Base-by-base conservation (phyloP, 2,329 filamentous ascomycete species). In the Alternaria longipes region DNA sequence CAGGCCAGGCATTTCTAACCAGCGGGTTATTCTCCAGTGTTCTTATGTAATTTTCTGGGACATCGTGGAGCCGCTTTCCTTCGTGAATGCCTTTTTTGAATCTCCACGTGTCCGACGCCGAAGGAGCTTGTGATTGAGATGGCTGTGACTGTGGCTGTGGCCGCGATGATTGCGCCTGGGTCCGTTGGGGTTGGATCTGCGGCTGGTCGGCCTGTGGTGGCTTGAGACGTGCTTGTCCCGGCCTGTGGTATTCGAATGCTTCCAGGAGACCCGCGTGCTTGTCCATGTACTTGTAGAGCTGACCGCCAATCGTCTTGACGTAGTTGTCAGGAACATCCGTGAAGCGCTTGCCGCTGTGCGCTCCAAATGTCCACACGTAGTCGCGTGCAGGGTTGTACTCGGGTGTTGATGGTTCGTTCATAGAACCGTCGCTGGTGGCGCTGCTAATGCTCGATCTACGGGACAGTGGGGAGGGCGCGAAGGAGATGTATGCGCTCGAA, bases 191-290 rank as follows among this genome's bases (percentile, higher is more conserved):
- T 46, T 66, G 51, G 9, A 38, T 42, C 14, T 50, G 14, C 11
- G 42, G 44, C 28, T 55, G 46, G 3, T 32, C 18, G 18, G 9
- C 9, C 38, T 50, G 14, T 22, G 42, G 46, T 38, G 59, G 49
- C 5, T 32, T 56, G 12, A 53, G 59, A 32, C 64, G 60, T 32
- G 65, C 62, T 51, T 67, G 54, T 6, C 66, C 66, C 24, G 70
- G 69, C 18, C 65, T 65, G 50, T 69, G 61, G 53, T 66, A 67
- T n/a, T 73, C 70, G 34, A 70, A 72, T 12, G 70, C 70, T 24
- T 71, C 69, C 24, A 62, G 56, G 9, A 71, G 36, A 20, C 66
- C 68, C 18, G 60, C 66, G 28, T 72, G 65, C 24, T 63, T 67
- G 46, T 58, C 56, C 12, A 62, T 64, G 36, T 67, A 69, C 26